Evolutionary conservation across 73 alveolate species (phyloP).

Genomic region (Paramecium sexaurelia): DNA sequence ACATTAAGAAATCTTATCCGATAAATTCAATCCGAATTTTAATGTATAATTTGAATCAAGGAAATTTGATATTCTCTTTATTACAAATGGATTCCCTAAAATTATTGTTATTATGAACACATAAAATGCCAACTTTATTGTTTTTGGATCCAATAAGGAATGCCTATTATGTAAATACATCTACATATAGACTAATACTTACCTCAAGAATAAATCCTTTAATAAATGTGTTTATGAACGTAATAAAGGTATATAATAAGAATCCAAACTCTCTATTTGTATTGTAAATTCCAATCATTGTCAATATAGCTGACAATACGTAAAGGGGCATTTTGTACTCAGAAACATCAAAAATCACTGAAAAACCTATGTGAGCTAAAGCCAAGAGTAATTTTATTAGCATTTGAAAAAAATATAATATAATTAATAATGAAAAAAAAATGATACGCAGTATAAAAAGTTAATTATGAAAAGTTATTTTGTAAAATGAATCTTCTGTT

Average conservation of each 20-base stretch:
- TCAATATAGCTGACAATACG: no score
- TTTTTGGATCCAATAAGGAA: not conserved
- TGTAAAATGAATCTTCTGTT: no score
- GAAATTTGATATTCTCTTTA: not conserved
- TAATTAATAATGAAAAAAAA: no score
- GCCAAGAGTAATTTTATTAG: not conserved
- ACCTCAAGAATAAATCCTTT: not conserved
- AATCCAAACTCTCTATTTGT: not conserved
- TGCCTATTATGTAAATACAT: not conserved
- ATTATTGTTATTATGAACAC: not conserved
- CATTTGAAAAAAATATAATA: no score
- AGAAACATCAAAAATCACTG: not conserved
- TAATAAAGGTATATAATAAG: not conserved
- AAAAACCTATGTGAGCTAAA: not conserved
- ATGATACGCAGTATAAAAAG: no score
- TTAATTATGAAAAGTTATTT: no score
- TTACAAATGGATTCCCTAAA: not conserved
- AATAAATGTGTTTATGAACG: not conserved
- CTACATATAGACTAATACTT: not conserved
- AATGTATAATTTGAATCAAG: not conserved
- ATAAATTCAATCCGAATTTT: not conserved
- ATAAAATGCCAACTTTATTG: no score
- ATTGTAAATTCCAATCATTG: not conserved
- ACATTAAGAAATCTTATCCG: not conserved
- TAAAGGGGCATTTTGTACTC: not conserved